Base-by-base conservation (phyloP, 257 asterid species). In the Ligustrum vulgare region DNA sequence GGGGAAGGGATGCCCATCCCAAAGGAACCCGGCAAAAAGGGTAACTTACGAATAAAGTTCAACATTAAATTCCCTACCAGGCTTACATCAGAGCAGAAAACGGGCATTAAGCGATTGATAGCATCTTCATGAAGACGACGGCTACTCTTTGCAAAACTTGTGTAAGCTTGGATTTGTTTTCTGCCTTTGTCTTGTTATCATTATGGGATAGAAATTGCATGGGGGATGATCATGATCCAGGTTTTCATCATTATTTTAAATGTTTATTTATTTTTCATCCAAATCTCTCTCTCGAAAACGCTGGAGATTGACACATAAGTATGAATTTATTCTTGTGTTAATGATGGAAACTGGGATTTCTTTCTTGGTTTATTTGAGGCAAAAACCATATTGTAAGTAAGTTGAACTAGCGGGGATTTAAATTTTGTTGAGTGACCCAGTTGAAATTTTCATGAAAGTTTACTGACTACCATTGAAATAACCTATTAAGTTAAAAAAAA, bases 1-100 rank as follows among this genome's bases (percentile, higher is more conserved):
- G 96, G 93, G 3, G 98, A 94, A 81, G 97, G 98, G 47, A 91
- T 94, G 98, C 98, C 98, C 3, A 88, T 93, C 43, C 94, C 97
- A 2, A 93, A 87, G 81, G 97, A 93, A 58, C 98, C 98, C 2
- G 87, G 94, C 77, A 87, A 77, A 75, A 91, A 79, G 76, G 98
- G 98, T 8, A 91, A 91, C 74, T 67, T 94, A 67, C 72, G 97
- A 37, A 83, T 91, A 80, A 91, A 89, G 86, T 90, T 94, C 80
- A 86, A 87, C 73, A 87, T 94, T 71, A 94, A 88, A 87, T 91
- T 90, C 78, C 98, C 97, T 2, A 78, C 80, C 80, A 91, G 86
- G 86, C 98, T 93, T 77, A 88, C 93, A n/a, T 75, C 94, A 1
- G 97, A 90, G 82, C 98, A 94, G 88, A 94, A 94, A 83, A 73